A percentile compares a stretch with the other conserved stretches of the same genome.
These are phyloP conservation scores for Lepiota brunneoincarnata DNA, from an alignment of 768 basidiomycete species.

Conservation along the genomic window DNA sequence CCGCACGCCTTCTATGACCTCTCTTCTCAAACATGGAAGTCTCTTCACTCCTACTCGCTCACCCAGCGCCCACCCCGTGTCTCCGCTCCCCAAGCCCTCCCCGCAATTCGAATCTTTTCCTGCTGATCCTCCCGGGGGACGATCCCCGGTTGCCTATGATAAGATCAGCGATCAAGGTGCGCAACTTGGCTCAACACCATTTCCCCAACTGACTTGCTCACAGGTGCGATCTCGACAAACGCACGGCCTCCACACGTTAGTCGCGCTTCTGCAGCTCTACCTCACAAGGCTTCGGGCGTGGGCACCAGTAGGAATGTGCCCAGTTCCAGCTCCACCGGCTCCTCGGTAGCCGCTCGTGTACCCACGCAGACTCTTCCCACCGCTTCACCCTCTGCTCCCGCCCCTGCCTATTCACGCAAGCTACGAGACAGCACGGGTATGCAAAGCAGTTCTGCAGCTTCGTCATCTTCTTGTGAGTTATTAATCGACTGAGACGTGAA, in stretches of 20 bases:
- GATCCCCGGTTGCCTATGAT: too few species aligned
- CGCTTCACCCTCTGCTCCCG: too few species aligned
- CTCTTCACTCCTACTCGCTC: not conserved
- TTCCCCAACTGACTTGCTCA: not conserved
- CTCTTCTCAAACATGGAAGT: not conserved
- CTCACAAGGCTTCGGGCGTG: not conserved
- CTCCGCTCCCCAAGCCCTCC: not conserved
- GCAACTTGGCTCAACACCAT: not conserved
- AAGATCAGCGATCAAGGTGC: not conserved
- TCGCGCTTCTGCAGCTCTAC: not conserved
- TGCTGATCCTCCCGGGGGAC: too few species aligned
- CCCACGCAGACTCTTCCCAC: too few species aligned
- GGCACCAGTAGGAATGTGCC: not conserved
- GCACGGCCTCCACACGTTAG: not conserved
- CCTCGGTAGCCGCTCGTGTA: too few species aligned
- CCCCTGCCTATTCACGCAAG: too few species aligned
- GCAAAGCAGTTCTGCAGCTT: too few species aligned
- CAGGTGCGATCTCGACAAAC: not conserved
- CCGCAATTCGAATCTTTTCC: not conserved
- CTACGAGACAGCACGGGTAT: too few species aligned
- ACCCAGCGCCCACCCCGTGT: not conserved
- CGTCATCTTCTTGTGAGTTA: too few species aligned
- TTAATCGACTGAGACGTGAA: not conserved
- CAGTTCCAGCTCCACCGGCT: not conserved
- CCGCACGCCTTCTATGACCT: conserved; percentile 1